phyloP scores from a whole-genome alignment of 192 early-diverging fungal species.

The Podila clonocystis region DNA sequence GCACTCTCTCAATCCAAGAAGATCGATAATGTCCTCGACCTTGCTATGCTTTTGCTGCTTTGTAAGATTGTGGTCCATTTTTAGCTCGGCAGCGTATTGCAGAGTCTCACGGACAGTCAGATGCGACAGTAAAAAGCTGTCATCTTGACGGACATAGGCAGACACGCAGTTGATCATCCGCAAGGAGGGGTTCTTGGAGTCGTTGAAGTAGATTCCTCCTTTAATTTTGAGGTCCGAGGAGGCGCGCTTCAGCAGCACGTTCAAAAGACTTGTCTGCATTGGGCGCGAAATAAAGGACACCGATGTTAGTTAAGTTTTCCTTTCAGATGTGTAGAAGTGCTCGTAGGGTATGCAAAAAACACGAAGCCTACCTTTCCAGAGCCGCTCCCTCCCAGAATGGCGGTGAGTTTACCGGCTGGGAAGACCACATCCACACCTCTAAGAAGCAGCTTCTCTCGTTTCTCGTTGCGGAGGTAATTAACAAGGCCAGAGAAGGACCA shows the following conservation, averaged over 20 bases:
- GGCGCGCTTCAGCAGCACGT: constrained; percentile 24
- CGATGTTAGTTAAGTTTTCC: no score
- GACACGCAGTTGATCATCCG: constrained; percentile 34
- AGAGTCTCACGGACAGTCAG: constrained; percentile 88
- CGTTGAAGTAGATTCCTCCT: constrained; percentile 34
- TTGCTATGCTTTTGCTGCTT: constrained; percentile 25
- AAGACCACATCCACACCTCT: constrained; percentile 48
- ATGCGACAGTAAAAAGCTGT: constrained; percentile 54
- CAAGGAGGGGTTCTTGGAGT: constrained; percentile 39
- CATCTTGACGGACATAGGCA: constrained; percentile 49
- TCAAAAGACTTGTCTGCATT: constrained; percentile 41
- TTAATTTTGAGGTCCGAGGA: constrained; percentile 14
- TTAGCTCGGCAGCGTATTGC: constrained; percentile 77
- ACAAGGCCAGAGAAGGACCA: constrained; percentile 27
- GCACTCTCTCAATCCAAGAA: constrained; percentile 38
- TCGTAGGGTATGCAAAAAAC: no score
- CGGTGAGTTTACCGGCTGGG: constrained; percentile 43
- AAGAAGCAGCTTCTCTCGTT: constrained; percentile 26
- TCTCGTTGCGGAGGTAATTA: constrained; percentile 11
- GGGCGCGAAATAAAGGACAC: not conserved
- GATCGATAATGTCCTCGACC: constrained; percentile 48
- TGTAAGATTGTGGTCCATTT: constrained; percentile 54
- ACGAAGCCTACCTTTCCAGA: constrained; percentile 31
- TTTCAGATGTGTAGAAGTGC: no score
- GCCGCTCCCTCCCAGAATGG: constrained; percentile 46